Conservation (phyloP, 2,329 filamentous ascomycete genomes). For the Trichoderma atroviride region DNA sequence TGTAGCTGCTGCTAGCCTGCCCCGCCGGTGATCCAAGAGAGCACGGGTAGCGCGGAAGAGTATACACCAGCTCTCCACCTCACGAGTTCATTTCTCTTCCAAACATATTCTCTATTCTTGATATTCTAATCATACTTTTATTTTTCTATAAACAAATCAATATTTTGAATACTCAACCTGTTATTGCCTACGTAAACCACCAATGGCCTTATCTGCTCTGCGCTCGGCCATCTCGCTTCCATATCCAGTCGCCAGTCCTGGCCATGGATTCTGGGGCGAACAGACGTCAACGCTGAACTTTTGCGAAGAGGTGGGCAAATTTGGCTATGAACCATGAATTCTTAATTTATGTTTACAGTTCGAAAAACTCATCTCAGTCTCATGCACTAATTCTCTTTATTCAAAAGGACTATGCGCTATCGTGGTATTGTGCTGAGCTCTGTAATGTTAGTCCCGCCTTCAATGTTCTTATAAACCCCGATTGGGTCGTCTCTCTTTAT, state of each 20-base stretch:
- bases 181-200: not conserved
- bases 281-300: constrained; percentile 76
- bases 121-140: not conserved
- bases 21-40: not conserved
- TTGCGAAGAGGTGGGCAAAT: constrained; percentile 71
- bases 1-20: not conserved
- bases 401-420: constrained; percentile 65
- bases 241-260: constrained; percentile 7
- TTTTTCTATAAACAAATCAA: not conserved
- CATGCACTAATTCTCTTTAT: not conserved
- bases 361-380: not conserved
- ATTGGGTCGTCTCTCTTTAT: not conserved
- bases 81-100: not conserved
- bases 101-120: not conserved
- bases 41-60: constrained; percentile 7
- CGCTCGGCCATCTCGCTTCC: constrained; percentile 5
- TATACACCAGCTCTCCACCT: not conserved
- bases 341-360: not conserved
- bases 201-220: constrained; percentile 17
- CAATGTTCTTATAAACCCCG: too few relatives aligned
- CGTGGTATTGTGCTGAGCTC: constrained; percentile 74
- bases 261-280: constrained; percentile 60
- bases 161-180: not conserved
- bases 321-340: constrained; percentile 18
- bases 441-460: constrained; percentile 55